phyloP scores from a whole-genome alignment of 139 green algal genomes.

The Asterochloris erici region DNA sequence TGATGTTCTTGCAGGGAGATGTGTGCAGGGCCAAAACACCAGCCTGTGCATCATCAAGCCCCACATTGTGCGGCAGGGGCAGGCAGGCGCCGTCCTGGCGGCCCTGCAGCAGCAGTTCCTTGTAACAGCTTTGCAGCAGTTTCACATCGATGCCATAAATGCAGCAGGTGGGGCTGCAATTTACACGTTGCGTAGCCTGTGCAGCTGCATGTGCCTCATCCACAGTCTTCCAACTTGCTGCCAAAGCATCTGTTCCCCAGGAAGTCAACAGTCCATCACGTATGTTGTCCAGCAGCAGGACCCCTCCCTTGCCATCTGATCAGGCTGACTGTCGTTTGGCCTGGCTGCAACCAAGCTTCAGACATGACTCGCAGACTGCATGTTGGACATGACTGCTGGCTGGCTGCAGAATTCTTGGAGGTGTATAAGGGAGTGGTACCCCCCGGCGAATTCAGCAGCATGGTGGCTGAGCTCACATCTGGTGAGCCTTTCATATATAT shows the following conservation, averaged over 20 bases:
- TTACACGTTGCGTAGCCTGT: no score
- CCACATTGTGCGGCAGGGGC: conserved; percentile 52
- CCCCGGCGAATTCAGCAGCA: conserved; percentile 56
- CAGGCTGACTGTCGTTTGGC: no score
- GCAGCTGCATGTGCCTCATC: no score
- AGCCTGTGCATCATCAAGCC: conserved; percentile 73
- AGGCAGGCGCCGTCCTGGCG: conserved; percentile 38
- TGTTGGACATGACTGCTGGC: conserved; percentile 34
- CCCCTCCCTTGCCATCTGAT: no score
- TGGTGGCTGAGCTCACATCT: conserved; percentile 72
- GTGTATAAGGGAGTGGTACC: conserved; percentile 78
- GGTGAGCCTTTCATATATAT: conserved; percentile 30
- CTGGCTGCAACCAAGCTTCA: no score
- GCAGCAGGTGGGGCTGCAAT: conserved; percentile 19
- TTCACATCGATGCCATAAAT: conserved; percentile 45
- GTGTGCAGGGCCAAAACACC: conserved; percentile 21
- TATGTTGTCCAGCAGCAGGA: no score
- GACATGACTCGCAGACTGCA: conserved; percentile 42
- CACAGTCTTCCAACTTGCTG: no score
- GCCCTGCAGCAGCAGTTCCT: conserved; percentile 48
- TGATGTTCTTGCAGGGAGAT: conserved; percentile 7
- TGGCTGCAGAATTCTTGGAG: conserved; percentile 49
- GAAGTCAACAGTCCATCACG: no score
- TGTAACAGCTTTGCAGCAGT: conserved; percentile 57
- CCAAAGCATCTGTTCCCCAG: no score